Evolutionary conservation across 2,329 filamentous ascomycete genomes (phyloP), one percentile per base, ranked within the genome.

Genomic region (Aciculosporium take): DNA sequence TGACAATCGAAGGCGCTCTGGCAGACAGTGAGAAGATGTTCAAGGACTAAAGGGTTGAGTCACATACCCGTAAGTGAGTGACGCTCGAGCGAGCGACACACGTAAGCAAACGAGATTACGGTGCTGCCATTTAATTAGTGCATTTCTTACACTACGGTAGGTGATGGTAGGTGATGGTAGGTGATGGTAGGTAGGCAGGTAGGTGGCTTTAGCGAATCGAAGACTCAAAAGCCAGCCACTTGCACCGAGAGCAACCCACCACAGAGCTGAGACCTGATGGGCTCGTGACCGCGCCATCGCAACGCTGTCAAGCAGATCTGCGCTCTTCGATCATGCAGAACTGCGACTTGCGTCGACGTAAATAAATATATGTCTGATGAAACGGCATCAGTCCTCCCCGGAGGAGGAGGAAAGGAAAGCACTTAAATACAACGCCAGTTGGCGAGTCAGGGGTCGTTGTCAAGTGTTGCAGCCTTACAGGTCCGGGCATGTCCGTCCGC

Each of bases 1-100:
- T 17, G 69, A 74, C 17, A 71, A 54, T 10, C 66, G 62, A 1
- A 69, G 69, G 32, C 64, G 62, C 48, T 69, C 71, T 73, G 45
- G 30, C 57, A 18, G 54, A 46, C 7, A 20, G 17, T 44, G 17
- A 45, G 43, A 15, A 44, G 13, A 4, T 28, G 29, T 23, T 30
- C 13, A 9, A 18, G 17, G 23, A 18, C 2, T 12, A 8, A 8
- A 23, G 34, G 10, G 7, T 15, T 10, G 7, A 18, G 17, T 34
- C 13, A 46, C 55, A 42, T 53, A 71, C 71, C 66, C 46, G 67
- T 64, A 40, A 73, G 55, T 17, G 65, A 67, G 48, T 72, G 68
- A 30, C 62, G 61, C 43, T 71, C 63, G 10, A 71, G 52, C 6
- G 61, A 66, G 45, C 62, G 57, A 3, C 62, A 64, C 12, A 72